These are phyloP conservation scores for Arthrocladium fulminans DNA, from an alignment of 2,329 filamentous ascomycete species.

Conservation along the genomic window DNA sequence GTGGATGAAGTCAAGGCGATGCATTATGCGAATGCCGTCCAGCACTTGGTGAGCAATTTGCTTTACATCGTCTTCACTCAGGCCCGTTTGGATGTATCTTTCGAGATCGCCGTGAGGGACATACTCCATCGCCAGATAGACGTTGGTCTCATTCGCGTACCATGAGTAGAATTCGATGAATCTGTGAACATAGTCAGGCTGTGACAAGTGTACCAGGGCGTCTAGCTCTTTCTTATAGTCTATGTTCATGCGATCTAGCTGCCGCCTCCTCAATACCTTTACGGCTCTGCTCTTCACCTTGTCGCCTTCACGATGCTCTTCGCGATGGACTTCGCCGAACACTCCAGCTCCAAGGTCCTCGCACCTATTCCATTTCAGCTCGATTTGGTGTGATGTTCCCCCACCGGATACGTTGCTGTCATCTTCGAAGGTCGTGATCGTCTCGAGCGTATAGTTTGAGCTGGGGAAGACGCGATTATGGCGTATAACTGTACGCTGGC, in stretches of 20 bases:
- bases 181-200: conserved; percentile 14
- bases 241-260: background rate
- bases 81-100: conserved; percentile 21
- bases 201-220: conserved; percentile 5
- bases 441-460: background rate
- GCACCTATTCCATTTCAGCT: background rate
- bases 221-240: conserved; percentile 11
- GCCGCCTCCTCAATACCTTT: conserved; percentile 3
- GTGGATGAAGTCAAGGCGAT: conserved; percentile 29
- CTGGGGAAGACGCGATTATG: background rate
- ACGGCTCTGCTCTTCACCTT: conserved; percentile 7
- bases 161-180: conserved; percentile 31
- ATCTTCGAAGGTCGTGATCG: conserved; percentile 1
- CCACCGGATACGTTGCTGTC: background rate
- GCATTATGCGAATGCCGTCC: conserved; percentile 30
- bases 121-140: conserved; percentile 36
- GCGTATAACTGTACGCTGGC: background rate
- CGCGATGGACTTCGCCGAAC: conserved; percentile 8
- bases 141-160: conserved; percentile 25
- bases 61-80: conserved; percentile 3
- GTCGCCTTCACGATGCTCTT: background rate
- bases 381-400: background rate
- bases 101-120: conserved; percentile 29
- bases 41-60: conserved; percentile 25
- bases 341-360: conserved; percentile 1